Evolutionary conservation across 2,329 filamentous ascomycete species (phyloP), one percentile per base, ranked within the genome.

Genomic region (Aspergillus sclerotialis): DNA sequence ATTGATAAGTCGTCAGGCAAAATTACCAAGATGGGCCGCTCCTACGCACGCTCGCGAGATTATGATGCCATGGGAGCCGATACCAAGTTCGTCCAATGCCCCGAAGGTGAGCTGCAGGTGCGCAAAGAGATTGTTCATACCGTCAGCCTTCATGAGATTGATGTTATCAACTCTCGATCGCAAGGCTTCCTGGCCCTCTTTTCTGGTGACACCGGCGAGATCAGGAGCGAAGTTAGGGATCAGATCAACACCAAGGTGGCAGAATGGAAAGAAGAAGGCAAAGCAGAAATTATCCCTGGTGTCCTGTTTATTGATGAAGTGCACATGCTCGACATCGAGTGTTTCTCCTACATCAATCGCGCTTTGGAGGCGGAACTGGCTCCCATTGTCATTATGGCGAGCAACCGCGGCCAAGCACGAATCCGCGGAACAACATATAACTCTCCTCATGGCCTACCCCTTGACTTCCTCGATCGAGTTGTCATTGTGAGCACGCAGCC

Each of bases 11-110:
- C 90, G 0, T 94, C 88, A 2, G 92, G 92, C 46, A 94, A 95
- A 65, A 96, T 98, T 60, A 94, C 88, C 35, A 98, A 96, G 67
- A 77, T 98, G 14, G 92, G 92, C 38, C 82, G 92, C 36, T 95
- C 88, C 18, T 98, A 92, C 64, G 89, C 92, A 13, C 80, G 90
- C 47, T 94, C 89, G 41, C 80, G 92, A 60, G 92, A 98, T 66
- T 98, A 98, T 73, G 92, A 98, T 65, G 92, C 92, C 32, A 96
- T 98, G 89, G 92, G 92, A 30, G 86, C 88, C 31, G 92, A 98
- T 62, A 95, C 90, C 49, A 96, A 95, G 64, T 98, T 96, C 61
- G 78, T 98, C 26, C 89, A 95, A 63, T 96, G 90, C 60, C 92
- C 92, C 2, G 92, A 98, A 56, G 92, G 92, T 50, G 92, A 98